Percentiles rank a stretch among this genome's conserved stretches.
These are phyloP conservation scores for Entomortierella beljakovae DNA, from an alignment of 192 early-diverging fungal species.

Conservation along the genomic window DNA sequence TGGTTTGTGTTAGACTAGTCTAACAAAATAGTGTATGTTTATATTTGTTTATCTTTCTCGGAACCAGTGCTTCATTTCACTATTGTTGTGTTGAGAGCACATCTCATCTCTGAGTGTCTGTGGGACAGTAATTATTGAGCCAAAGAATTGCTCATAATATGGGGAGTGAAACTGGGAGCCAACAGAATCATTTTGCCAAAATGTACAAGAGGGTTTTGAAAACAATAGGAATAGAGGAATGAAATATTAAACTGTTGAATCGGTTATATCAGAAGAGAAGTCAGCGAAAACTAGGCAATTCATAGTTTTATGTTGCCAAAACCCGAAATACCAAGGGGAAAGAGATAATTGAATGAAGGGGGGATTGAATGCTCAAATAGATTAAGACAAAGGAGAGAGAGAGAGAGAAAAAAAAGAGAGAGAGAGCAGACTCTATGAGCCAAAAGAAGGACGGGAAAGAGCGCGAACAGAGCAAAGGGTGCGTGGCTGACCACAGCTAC, in stretches of 20 bases:
- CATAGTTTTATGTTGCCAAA: neutral
- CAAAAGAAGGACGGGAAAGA: conserved; percentile 8
- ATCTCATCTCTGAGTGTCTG: neutral
- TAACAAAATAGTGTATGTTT: neutral
- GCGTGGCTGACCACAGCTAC: neutral
- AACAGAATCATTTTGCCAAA: neutral
- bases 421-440: conserved; percentile 19
- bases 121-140: conserved; percentile 30
- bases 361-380: conserved; percentile 24
- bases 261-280: neutral
- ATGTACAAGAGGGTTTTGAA: too few species aligned
- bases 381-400: conserved; percentile 3
- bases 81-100: conserved; percentile 21
- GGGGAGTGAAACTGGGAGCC: neutral
- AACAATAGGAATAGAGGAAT: neutral
- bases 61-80: neutral
- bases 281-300: neutral
- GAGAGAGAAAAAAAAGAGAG: conserved; percentile 21
- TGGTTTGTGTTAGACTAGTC: neutral
- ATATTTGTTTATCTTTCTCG: neutral
- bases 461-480: neutral
- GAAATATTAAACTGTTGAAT: neutral
- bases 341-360: conserved; percentile 2
- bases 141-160: conserved; percentile 5
- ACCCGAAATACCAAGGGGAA: conserved; percentile 2